These are phyloP conservation scores for Trametopsis cervina DNA, from an alignment of 768 basidiomycete genomes.

Conservation along the genomic window DNA sequence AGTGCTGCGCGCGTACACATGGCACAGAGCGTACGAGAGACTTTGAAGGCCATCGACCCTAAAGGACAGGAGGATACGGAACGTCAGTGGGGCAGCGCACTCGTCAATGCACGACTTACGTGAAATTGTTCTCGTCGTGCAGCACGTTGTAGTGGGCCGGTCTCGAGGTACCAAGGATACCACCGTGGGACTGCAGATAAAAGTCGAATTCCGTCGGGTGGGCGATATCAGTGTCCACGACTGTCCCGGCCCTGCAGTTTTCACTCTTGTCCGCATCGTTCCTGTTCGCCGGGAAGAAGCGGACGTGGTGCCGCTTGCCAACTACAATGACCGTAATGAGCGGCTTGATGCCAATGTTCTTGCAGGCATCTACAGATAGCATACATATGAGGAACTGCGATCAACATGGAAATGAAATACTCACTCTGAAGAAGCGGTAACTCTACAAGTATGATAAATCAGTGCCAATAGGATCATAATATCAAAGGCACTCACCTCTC, in stretches of 20 bases:
- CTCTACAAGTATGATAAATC: slow-evolving; percentile 22
- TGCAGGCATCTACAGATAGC: slow-evolving; percentile 48
- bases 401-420: background rate
- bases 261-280: slow-evolving; percentile 56
- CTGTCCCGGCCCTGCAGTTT: slow-evolving; percentile 73
- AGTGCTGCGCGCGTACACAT: slow-evolving; percentile 75
- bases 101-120: no score
- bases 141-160: slow-evolving; percentile 54
- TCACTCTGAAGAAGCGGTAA: slow-evolving; percentile 53
- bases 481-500: slow-evolving; percentile 32
- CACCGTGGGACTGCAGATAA: slow-evolving; percentile 73
- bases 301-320: slow-evolving; percentile 68
- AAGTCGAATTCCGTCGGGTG: slow-evolving; percentile 74
- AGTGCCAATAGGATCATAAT: slow-evolving; percentile 27
- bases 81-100: no score
- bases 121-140: slow-evolving; percentile 53
- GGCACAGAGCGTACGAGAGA: slow-evolving; percentile 68
- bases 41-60: slow-evolving; percentile 66
- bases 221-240: slow-evolving; percentile 63
- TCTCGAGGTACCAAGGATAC: slow-evolving; percentile 69
- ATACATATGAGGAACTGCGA: background rate
- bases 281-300: slow-evolving; percentile 45
- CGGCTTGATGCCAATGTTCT: slow-evolving; percentile 41
- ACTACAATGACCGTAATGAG: slow-evolving; percentile 76
- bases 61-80: slow-evolving; percentile 1